A percentile compares a stretch with the other conserved stretches of the same genome.
phyloP scores from a whole-genome alignment of 306 rosid genomes.

The Vigna radiata region DNA sequence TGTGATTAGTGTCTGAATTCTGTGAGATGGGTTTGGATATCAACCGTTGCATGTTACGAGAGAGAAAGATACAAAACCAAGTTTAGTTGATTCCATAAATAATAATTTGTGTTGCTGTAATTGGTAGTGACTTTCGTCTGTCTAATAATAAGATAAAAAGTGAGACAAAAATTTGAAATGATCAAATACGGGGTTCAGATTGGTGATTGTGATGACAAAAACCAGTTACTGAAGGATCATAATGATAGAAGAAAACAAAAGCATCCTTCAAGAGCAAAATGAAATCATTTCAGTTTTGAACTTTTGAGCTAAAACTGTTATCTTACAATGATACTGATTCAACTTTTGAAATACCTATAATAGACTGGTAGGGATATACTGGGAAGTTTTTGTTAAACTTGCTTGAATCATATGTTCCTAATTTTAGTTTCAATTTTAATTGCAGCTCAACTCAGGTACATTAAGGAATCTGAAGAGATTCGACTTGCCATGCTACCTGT shows the following conservation, averaged over 20 bases:
- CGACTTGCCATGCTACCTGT: conserved; percentile 93
- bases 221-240: conserved; percentile 2
- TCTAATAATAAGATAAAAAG: not conserved
- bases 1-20: conserved; percentile 13
- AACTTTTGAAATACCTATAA: conserved; percentile 25
- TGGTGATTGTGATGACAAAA: conserved; percentile 1
- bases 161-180: not conserved
- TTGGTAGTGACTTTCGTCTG: not conserved
- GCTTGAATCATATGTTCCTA: conserved; percentile 20
- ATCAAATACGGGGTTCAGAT: conserved; percentile 16
- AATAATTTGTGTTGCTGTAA: not conserved
- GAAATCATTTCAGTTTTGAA: conserved; percentile 2
- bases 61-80: not conserved
- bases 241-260: conserved; percentile 8
- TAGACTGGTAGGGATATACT: conserved; percentile 14
- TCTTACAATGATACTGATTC: conserved; percentile 12
- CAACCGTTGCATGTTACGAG: not conserved
- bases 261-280: not conserved
- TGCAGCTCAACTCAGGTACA: conserved; percentile 73
- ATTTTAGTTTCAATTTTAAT: conserved; percentile 28
- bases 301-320: conserved; percentile 11
- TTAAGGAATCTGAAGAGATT: conserved; percentile 82
- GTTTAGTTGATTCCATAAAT: not conserved
- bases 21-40: not conserved
- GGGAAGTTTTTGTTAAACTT: conserved; percentile 25